These are phyloP conservation scores for Lepidium didymum DNA, from an alignment of 345 rosid species.

Conservation along the genomic window DNA sequence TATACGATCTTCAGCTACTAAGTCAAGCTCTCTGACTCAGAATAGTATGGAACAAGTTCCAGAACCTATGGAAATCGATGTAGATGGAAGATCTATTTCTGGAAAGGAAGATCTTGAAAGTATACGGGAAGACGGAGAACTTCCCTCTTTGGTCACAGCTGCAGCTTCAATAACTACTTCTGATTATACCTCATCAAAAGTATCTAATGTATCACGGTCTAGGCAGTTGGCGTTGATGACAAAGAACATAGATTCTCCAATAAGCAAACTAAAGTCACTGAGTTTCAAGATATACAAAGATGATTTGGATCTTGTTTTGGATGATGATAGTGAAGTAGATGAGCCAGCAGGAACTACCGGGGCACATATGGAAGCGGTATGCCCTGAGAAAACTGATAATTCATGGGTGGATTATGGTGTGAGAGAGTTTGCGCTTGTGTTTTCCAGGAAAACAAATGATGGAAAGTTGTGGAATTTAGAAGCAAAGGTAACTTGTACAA, in stretches of 20 bases:
- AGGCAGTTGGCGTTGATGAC: slow-evolving; percentile 75
- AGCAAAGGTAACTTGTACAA: slow-evolving; percentile 53
- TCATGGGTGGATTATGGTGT: slow-evolving; percentile 66
- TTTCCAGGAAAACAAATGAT: slow-evolving; percentile 44
- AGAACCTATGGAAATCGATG: slow-evolving; percentile 54
- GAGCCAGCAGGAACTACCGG: slow-evolving; percentile 44
- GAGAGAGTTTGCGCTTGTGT: slow-evolving; percentile 57
- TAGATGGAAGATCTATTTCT: slow-evolving; percentile 44
- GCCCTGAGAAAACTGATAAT: slow-evolving; percentile 36
- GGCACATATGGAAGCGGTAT: slow-evolving; percentile 35
- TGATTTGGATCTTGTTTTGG: slow-evolving; percentile 62
- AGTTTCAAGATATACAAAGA: slow-evolving; percentile 70
- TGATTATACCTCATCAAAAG: slow-evolving; percentile 34
- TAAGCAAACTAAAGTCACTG: slow-evolving; percentile 44
- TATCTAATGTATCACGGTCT: slow-evolving; percentile 45
- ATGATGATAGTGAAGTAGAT: slow-evolving; percentile 72
- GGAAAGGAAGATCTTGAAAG: slow-evolving; percentile 61
- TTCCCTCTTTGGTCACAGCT: slow-evolving; percentile 63
- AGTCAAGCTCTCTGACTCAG: slow-evolving; percentile 34
- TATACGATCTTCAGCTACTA: slow-evolving; percentile 38
- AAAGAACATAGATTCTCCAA: slow-evolving; percentile 63
- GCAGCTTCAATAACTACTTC: slow-evolving; percentile 37
- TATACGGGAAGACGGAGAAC: slow-evolving; percentile 89
- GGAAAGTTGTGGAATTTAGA: slow-evolving; percentile 49
- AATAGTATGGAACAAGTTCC: slow-evolving; percentile 36